phyloP scores from a whole-genome alignment of 2,329 filamentous ascomycete genomes.

The Ophiostoma novo-ulmi region DNA sequence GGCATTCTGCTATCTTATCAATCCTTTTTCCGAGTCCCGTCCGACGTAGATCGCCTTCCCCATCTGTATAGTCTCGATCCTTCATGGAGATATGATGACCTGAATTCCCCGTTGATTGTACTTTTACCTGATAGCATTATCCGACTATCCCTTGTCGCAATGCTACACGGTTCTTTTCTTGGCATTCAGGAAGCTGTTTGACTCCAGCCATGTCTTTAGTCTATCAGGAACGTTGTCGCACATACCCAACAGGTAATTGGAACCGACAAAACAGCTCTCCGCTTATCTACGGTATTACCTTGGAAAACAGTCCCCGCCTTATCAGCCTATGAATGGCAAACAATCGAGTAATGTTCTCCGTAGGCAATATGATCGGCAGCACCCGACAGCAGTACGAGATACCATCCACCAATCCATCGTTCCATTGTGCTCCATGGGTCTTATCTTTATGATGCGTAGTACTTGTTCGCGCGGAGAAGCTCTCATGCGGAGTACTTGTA shows the following conservation, averaged over 20 bases:
- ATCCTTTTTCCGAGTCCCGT: background rate
- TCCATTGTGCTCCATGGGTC: background rate
- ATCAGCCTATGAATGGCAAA: background rate
- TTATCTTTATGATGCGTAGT: background rate
- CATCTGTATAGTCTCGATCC: background rate
- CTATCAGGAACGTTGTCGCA: background rate
- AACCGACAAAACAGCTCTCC: background rate
- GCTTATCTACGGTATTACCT: background rate
- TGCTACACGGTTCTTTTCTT: background rate
- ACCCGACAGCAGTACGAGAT: background rate
- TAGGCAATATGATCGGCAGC: background rate
- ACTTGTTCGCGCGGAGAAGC: background rate
- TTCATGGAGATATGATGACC: background rate
- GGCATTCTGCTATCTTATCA: slow-evolving; percentile 1
- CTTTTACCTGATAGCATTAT: background rate
- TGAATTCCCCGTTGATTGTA: background rate
- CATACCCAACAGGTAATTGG: background rate
- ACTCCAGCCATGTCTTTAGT: background rate
- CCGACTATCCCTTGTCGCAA: background rate
- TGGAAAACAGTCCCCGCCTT: background rate
- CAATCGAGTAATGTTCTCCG: background rate
- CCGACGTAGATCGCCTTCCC: slow-evolving; percentile 1
- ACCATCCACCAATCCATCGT: background rate
- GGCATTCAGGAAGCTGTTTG: background rate
- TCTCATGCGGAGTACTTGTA: background rate